Base-by-base conservation (phyloP, 2,329 filamentous ascomycete species). In the Cercospora janseana region DNA sequence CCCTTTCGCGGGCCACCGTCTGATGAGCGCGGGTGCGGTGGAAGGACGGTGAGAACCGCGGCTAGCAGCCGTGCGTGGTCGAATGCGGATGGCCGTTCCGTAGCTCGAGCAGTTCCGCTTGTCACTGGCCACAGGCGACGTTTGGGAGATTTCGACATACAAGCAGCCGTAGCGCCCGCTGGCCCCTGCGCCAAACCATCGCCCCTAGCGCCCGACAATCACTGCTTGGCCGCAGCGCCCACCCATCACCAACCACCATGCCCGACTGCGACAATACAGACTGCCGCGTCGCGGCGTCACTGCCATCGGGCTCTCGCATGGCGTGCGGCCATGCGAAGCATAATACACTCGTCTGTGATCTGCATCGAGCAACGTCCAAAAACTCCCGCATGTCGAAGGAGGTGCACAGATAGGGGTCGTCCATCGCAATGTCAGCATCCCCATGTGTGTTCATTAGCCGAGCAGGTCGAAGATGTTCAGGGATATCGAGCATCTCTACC, bases 121-220 rank as follows among this genome's bases (percentile, higher is more conserved):
- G 44, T 34, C 27, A 46, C 29, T 46, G 44, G 44, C 31, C 32
- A n/a, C n/a, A 34, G 40, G 32, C 20, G 44, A 24, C 21, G 15
- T 34, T 37, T 40, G 44, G 37, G 37, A 49, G 46, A 49, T 49
- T 49, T 49, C 46, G 46, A 49, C 46, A 34, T 49, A 34, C 46
- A 20, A 24, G 23, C 27, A 23, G 7, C 21, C 26, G 35, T 42
- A 15, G 35, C 37, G 28, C 27, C 27, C n/a, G 13, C 27, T 42
- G 46, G 16, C 28, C 37, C 24, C 6, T 34, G 35, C 46, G 27
- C 5, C 20, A 5, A 12, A 29, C 23, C 27, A 20, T 46, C 31
- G 12, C 23, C n/a, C 23, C 31, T 26, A 35, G 13, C 31, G 20
- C 23, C 10, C n/a, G 16, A 24, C 21, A 23, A 20, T 10, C 20